Conservation (phyloP, 1,284 basidiomycete genomes). For the Ceratobasidium sp. region DNA sequence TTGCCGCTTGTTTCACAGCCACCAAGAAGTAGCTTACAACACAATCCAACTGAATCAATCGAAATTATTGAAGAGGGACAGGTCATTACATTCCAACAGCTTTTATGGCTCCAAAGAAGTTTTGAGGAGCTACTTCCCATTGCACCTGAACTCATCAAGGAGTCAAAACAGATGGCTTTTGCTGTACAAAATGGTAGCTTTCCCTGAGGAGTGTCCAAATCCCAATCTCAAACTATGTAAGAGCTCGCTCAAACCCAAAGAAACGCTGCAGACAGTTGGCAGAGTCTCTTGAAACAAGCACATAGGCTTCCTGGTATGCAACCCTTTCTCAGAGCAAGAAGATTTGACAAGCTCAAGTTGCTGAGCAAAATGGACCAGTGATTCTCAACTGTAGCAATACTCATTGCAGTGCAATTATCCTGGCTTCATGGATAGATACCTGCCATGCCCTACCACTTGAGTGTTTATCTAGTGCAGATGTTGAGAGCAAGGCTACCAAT, state of each 20-base stretch:
- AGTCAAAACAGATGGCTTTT: neutral
- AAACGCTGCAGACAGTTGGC: constrained; percentile 7
- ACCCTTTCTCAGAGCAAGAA: constrained; percentile 39
- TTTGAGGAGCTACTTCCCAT: constrained; percentile 44
- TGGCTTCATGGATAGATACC: neutral
- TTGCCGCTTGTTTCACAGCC: too few species aligned
- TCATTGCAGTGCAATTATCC: constrained; percentile 47
- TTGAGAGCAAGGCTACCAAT: neutral
- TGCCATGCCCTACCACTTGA: neutral
- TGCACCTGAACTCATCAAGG: constrained; percentile 42
- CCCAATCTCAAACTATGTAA: neutral
- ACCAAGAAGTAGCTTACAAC: too few species aligned
- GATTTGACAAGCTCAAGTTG: constrained; percentile 41
- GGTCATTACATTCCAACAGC: constrained; percentile 48
- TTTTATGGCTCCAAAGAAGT: constrained; percentile 46
- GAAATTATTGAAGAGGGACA: constrained; percentile 47
- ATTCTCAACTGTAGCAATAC: constrained; percentile 45
- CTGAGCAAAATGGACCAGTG: constrained; percentile 46
- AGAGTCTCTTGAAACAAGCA: constrained; percentile 11
- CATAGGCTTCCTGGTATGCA: constrained; percentile 10
- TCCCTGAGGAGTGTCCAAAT: neutral
- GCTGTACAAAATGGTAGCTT: constrained; percentile 12
- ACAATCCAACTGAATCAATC: constrained; percentile 41
- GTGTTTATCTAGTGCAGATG: neutral
- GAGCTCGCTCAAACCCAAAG: neutral